Base-by-base conservation (phyloP, 2,329 filamentous ascomycete genomes). In the Penicillium olsonii region DNA sequence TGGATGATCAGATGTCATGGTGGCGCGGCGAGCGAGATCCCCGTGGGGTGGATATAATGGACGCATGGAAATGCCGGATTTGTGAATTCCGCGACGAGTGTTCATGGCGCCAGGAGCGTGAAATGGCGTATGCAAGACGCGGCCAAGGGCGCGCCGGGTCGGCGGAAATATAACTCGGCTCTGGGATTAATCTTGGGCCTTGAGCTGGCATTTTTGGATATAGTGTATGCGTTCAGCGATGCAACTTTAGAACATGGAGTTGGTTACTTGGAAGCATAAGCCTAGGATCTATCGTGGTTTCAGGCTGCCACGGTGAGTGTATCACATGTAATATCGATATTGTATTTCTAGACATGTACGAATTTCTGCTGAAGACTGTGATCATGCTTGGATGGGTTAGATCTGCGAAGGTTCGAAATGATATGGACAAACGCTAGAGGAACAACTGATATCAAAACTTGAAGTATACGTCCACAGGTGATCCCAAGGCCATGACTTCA, bases 1-100 rank as follows among this genome's bases (percentile, higher is more conserved):
- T 96, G 3, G 65, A 72, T 0, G 78, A 83, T 2, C 85, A 88
- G 55, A 84, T 96, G 81, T 68, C 78, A n/a, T 96, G 90, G 90
- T 97, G 92, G 92, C 83, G 82, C 26, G 92, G 92, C 1, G 77
- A 87, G 60, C 76, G 92, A 14, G 73, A 80, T 42, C 84, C 91
- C 0, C 78, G 79, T 7, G 92, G 92, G 0, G 92, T 96, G 2
- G 78, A 83, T 6, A 80, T 95, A 6, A 86, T 92, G 62, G 92
- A 96, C 60, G 88, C 90, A 0, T 95, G 87, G 74, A 97, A 96
- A 68, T 97, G 92, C 67, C 76, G 84, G 17, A 83, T 79, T 19
- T 97, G 92, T 64, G 90, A 95, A 57, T 96, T 96, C 68, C 83
- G 80, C 0, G 85, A 89, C 2, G 78, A 76, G 2, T 97, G 92